phyloP scores from a whole-genome alignment of 176 grass and related monocot species.

The Eleusine indica region DNA sequence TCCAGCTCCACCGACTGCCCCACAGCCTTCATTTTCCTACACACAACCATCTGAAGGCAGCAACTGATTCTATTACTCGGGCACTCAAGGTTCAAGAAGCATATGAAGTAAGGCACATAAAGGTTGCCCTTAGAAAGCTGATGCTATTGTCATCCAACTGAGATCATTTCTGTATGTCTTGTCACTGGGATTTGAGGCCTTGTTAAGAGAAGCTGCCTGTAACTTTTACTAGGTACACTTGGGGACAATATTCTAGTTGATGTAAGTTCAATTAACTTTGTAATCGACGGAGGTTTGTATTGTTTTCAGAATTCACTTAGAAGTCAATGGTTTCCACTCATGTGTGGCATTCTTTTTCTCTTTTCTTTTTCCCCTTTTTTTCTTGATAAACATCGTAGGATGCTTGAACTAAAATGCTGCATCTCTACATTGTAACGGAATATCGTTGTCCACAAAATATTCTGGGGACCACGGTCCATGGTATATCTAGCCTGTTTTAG shows the following conservation, averaged over 20 bases:
- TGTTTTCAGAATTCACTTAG: slow-evolving; percentile 1
- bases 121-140: not conserved
- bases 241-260: not conserved
- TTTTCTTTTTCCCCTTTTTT: not conserved
- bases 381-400: not conserved
- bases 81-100: not conserved
- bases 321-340: not conserved
- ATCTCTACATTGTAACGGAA: no score
- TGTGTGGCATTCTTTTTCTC: not conserved
- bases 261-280: slow-evolving; percentile 33
- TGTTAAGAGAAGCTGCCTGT: slow-evolving; percentile 18
- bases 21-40: slow-evolving; percentile 50
- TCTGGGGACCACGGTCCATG: not conserved
- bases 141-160: not conserved
- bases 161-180: not conserved
- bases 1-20: slow-evolving; percentile 31
- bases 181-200: slow-evolving; percentile 7
- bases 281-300: slow-evolving; percentile 8
- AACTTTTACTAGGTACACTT: no score
- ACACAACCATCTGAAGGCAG: slow-evolving; percentile 48
- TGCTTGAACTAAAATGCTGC: no score
- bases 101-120: slow-evolving; percentile 9
- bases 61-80: slow-evolving; percentile 38
- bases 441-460: not conserved
- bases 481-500: no score